Conservation (phyloP, 441 rosid species). For the Gossypium gossypioides region DNA sequence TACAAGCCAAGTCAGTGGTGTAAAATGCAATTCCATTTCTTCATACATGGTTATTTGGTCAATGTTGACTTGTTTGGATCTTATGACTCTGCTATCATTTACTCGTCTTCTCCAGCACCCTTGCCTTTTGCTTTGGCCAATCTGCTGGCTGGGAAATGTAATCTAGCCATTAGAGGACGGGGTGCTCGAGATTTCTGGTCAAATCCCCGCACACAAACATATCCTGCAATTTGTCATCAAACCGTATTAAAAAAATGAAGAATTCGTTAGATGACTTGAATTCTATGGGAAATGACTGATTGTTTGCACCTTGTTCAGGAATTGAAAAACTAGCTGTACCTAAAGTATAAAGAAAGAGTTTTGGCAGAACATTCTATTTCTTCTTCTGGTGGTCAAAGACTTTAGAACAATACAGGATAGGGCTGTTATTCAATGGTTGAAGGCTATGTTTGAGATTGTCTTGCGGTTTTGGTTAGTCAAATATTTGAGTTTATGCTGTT, state of each 20-base stretch:
- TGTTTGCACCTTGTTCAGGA: background rate
- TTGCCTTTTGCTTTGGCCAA: constrained; percentile 21
- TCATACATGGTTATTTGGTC: constrained; percentile 15
- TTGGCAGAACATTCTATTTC: background rate
- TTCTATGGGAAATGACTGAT: background rate
- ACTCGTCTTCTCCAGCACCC: constrained; percentile 19
- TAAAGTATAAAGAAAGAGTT: background rate
- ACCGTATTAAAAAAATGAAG: background rate
- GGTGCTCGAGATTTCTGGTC: constrained; percentile 37
- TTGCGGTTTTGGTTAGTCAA: background rate
- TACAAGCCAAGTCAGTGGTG: constrained; percentile 15
- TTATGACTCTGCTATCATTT: constrained; percentile 2
- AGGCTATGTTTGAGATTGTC: background rate
- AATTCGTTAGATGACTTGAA: background rate
- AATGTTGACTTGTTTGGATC: constrained; percentile 8
- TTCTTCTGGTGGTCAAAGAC: background rate
- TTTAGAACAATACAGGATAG: background rate
- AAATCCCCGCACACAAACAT: constrained; percentile 47
- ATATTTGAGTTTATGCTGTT: background rate
- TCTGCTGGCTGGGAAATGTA: constrained; percentile 49
- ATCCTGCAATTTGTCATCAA: constrained; percentile 28
- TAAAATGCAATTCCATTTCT: constrained; percentile 22
- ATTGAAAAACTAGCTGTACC: background rate
- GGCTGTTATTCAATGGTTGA: background rate
- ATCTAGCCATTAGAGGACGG: constrained; percentile 40